Conservation (phyloP, 371 early-diverging fungal genomes). For the Apophysomyces elegans region DNA sequence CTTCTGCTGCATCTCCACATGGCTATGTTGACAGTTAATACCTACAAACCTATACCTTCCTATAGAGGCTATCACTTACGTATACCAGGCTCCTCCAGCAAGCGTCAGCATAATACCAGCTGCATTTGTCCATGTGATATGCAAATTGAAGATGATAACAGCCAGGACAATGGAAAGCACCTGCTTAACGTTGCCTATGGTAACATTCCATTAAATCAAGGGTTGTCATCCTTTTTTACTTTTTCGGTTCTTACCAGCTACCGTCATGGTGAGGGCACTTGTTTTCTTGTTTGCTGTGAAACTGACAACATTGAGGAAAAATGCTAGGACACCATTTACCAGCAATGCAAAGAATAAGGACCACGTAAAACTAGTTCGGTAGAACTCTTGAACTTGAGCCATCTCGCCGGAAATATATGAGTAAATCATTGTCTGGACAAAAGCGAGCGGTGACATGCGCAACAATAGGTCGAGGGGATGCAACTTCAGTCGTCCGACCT, state of each 20-base stretch:
- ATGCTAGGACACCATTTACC: slow-evolving; percentile 83
- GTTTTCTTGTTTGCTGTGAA: slow-evolving; percentile 88
- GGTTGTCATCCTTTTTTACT: background rate
- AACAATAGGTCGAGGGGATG: slow-evolving; percentile 85
- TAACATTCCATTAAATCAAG: background rate
- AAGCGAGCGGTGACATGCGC: slow-evolving; percentile 83
- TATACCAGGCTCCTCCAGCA: slow-evolving; percentile 73
- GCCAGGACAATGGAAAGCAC: slow-evolving; percentile 80
- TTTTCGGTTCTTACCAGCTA: slow-evolving; percentile 62
- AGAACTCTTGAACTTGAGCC: slow-evolving; percentile 53
- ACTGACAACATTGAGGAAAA: slow-evolving; percentile 80
- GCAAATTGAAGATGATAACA: slow-evolving; percentile 74
- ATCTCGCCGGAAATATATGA: slow-evolving; percentile 76
- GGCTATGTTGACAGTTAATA: slow-evolving; percentile 7
- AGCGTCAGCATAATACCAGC: slow-evolving; percentile 81
- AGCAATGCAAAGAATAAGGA: slow-evolving; percentile 60
- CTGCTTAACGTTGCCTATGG: slow-evolving; percentile 84
- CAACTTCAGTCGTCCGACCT: slow-evolving; percentile 79
- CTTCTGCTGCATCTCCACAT: slow-evolving; percentile 27
- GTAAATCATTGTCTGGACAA: slow-evolving; percentile 72
- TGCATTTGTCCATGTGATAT: slow-evolving; percentile 69
- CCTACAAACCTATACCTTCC: background rate
- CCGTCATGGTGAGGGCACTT: slow-evolving; percentile 86
- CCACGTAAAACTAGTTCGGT: slow-evolving; percentile 45
- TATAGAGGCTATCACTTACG: slow-evolving; percentile 29